These are phyloP conservation scores for Globisporangium iwayamae DNA, from an alignment of 352 stramenopile species.

Conservation along the genomic window DNA sequence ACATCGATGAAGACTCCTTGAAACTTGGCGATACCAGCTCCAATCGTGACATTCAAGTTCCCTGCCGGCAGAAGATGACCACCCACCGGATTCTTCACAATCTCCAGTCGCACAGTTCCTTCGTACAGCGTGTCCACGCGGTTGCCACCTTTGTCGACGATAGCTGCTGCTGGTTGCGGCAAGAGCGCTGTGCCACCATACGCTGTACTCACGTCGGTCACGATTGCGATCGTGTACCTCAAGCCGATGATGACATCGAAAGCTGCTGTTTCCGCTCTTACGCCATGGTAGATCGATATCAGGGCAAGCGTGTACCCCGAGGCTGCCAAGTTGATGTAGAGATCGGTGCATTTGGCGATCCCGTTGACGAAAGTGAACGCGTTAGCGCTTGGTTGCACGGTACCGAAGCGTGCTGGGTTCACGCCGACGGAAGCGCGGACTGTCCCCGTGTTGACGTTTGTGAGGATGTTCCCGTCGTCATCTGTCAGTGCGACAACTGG, in stretches of 20 bases:
- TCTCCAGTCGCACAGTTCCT: constrained; percentile 58
- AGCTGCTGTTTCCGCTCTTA: constrained; percentile 59
- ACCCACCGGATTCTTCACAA: constrained; percentile 57
- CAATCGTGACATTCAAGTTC: constrained; percentile 52
- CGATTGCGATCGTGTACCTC: constrained; percentile 55
- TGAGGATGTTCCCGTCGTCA: constrained; percentile 74
- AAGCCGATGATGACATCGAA: constrained; percentile 74
- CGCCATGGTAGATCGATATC: constrained; percentile 57
- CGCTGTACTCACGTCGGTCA: constrained; percentile 73
- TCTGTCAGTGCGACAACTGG: constrained; percentile 72
- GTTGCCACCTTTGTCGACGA: constrained; percentile 83
- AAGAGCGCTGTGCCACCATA: constrained; percentile 73
- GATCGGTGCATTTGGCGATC: constrained; percentile 59
- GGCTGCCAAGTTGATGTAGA: constrained; percentile 68
- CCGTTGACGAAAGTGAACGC: constrained; percentile 72
- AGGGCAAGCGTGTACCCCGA: constrained; percentile 70
- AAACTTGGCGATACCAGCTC: constrained; percentile 54
- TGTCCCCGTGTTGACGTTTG: constrained; percentile 42
- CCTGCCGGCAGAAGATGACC: constrained; percentile 46
- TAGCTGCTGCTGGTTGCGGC: constrained; percentile 64
- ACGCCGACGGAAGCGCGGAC: constrained; percentile 54
- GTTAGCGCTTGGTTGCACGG: constrained; percentile 39
- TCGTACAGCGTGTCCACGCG: constrained; percentile 38
- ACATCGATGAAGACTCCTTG: constrained; percentile 67
- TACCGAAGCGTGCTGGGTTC: constrained; percentile 50